Base-by-base conservation (phyloP, 2,329 filamentous ascomycete species). In the Zasmidium citrigriseum region DNA sequence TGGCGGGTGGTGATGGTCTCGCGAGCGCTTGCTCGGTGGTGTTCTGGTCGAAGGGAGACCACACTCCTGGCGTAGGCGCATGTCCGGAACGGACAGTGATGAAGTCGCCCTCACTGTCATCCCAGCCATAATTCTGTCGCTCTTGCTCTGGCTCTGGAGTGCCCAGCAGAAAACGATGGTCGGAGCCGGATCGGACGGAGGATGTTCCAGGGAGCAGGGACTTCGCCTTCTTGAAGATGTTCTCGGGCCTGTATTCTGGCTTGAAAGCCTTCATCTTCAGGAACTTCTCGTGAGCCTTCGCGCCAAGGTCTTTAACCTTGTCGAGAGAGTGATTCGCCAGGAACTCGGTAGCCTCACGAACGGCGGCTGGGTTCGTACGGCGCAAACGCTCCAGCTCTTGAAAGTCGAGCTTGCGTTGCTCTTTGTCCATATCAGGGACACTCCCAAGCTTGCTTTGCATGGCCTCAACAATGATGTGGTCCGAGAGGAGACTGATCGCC, bases 291-390 rank as follows among this genome's bases (percentile, higher is more conserved):
- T n/a, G 34, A 16, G 34, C 14, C 7, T 9, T n/a, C 7, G 34
- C 4, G 12, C 18, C 18, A n/a, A 41, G 4, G 4, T n/a, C 34
- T 7, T 11, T n/a, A 7, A 41, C 34, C 4, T 41, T n/a, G 4
- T 41, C 34, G 4, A 41, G 4, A 4, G 34, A 41, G 5, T n/a
- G 34, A n/a, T 41, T 41, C 4, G 34, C 34, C 7, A 41, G 34
- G 14, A 41, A 41, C 34, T 41, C 34, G 16, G 50, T 45, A 4
- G 50, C 50, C 29, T 52, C 34, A 45, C 50, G 50, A 18, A 52
- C 20, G 5, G 50, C 50, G 2, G 34, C n/a, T 3, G 50, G 50
- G 21, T 52, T 52, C 9, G 21, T 22, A 23, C 21, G 16, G 10
- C 50, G 50, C 11, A 52, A 34, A 10, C 34, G 50, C 27, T 52